Percentiles rank a stretch among this genome's conserved stretches.
These are phyloP conservation scores for Ministeria vibrans DNA, from an alignment of 78 protist species.

Conservation along the genomic window DNA sequence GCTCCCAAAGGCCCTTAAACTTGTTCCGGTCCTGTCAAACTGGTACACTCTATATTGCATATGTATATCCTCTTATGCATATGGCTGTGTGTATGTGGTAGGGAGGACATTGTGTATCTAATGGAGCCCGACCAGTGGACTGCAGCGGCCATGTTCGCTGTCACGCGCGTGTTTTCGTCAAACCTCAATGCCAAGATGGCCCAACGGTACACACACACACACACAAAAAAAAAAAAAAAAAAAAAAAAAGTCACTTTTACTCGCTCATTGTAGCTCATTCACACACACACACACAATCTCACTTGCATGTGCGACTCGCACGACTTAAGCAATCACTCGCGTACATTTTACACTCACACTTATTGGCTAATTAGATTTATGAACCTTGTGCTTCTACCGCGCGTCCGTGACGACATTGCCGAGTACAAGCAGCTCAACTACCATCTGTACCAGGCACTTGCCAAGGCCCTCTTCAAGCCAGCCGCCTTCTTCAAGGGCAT, in stretches of 20 bases:
- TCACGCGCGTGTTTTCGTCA: conserved; percentile 79
- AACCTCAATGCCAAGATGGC: conserved; percentile 66
- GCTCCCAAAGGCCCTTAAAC: not conserved
- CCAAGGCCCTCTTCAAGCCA: conserved; percentile 83
- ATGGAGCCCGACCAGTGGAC: conserved; percentile 88
- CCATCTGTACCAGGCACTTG: conserved; percentile 78
- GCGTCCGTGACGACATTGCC: conserved; percentile 69
- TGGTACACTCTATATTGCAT: too few species aligned
- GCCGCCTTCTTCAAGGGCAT: conserved; percentile 93
- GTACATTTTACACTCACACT: too few species aligned
- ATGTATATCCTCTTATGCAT: too few species aligned
- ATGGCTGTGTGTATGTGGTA: too few species aligned
- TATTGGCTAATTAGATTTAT: too few species aligned
- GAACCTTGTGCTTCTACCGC: conserved; percentile 86
- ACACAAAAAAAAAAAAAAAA: too few species aligned
- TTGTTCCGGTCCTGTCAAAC: not conserved
- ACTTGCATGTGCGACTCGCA: too few species aligned
- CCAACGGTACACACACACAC: conserved; percentile 48
- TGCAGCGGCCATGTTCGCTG: conserved; percentile 65
- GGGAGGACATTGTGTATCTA: conserved; percentile 63
- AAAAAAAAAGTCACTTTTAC: too few species aligned
- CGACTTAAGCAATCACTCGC: too few species aligned
- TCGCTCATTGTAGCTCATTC: too few species aligned
- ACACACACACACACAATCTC: too few species aligned
- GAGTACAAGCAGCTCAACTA: conserved; percentile 70